Evolutionary conservation across 176 grass and related monocot genomes (phyloP).

Genomic region (Raddia guianensis): DNA sequence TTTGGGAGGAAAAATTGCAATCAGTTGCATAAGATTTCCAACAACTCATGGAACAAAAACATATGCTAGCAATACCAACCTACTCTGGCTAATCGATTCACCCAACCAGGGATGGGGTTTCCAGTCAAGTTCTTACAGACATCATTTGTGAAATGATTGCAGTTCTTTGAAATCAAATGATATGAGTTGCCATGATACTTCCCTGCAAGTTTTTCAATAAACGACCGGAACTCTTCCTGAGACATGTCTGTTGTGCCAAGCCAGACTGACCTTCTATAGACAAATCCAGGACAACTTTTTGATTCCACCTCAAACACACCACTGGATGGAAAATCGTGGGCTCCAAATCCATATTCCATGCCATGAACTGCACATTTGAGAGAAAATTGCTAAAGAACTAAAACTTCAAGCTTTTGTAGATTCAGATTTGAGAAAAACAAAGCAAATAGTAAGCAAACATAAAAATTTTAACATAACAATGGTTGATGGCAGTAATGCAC

Average conservation of each 20-base stretch:
- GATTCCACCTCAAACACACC: conserved; percentile 97
- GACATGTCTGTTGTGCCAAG: conserved; percentile 82
- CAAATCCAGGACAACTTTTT: conserved; percentile 83
- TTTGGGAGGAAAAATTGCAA: conserved; percentile 26
- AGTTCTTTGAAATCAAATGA: conserved; percentile 92
- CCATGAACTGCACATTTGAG: conserved; percentile 68
- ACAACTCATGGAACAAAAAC: conserved; percentile 10
- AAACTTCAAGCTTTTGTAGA: conserved; percentile 6
- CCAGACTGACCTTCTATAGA: conserved; percentile 82
- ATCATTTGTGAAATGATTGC: conserved; percentile 97
- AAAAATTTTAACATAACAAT: not conserved
- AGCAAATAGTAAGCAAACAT: not conserved
- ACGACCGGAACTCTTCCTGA: conserved; percentile 69
- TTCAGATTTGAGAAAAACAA: conserved; percentile 16
- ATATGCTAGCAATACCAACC: conserved; percentile 53
- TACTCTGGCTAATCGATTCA: conserved; percentile 92
- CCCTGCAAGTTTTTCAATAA: conserved; percentile 75
- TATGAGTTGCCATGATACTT: conserved; percentile 94
- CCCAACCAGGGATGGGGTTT: conserved; percentile 94
- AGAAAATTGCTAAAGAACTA: conserved; percentile 12
- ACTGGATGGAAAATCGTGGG: conserved; percentile 82
- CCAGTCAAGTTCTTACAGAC: conserved; percentile 77
- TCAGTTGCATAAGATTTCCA: conserved; percentile 16
- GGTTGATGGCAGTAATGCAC: not conserved
- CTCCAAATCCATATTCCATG: conserved; percentile 95